Conservation (phyloP, 768 basidiomycete genomes). For the Mycena alexandri region DNA sequence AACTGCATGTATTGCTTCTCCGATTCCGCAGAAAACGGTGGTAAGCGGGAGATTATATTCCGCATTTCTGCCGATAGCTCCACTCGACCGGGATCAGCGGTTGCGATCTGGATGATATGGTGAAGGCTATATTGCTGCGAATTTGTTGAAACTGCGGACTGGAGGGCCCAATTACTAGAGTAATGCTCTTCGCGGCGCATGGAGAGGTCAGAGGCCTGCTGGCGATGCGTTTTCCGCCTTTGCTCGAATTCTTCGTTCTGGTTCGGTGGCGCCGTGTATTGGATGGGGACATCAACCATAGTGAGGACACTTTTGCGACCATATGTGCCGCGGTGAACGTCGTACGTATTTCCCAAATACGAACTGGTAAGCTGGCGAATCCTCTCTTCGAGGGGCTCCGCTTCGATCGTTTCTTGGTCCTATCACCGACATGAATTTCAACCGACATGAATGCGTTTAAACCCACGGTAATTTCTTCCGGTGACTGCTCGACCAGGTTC, state of each 20-base stretch:
- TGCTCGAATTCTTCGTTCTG: constrained; percentile 15
- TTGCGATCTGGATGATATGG: neutral
- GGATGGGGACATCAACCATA: neutral
- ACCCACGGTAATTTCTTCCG: constrained; percentile 7
- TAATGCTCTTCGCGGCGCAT: constrained; percentile 12
- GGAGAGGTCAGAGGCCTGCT: neutral
- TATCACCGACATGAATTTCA: constrained; percentile 2
- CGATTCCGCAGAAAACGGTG: neutral
- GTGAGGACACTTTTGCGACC: constrained; percentile 21
- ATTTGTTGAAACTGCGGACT: constrained; percentile 11
- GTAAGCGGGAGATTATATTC: constrained; percentile 3
- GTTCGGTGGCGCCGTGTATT: neutral
- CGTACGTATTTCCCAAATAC: constrained; percentile 17
- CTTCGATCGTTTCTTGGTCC: neutral
- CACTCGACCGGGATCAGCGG: neutral
- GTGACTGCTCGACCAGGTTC: constrained; percentile 3
- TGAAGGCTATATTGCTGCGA: constrained; percentile 2
- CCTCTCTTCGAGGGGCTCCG: constrained; percentile 1
- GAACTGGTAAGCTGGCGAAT: constrained; percentile 11
- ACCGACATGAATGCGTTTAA: neutral
- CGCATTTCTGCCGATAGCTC: constrained; percentile 17
- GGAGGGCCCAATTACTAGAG: constrained; percentile 13
- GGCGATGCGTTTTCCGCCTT: constrained; percentile 2
- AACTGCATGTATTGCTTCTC: constrained; percentile 9
- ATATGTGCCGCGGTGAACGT: constrained; percentile 11